These are phyloP conservation scores for Teratosphaeria gauchensis DNA, from an alignment of 2,329 filamentous ascomycete genomes.

Conservation along the genomic window DNA sequence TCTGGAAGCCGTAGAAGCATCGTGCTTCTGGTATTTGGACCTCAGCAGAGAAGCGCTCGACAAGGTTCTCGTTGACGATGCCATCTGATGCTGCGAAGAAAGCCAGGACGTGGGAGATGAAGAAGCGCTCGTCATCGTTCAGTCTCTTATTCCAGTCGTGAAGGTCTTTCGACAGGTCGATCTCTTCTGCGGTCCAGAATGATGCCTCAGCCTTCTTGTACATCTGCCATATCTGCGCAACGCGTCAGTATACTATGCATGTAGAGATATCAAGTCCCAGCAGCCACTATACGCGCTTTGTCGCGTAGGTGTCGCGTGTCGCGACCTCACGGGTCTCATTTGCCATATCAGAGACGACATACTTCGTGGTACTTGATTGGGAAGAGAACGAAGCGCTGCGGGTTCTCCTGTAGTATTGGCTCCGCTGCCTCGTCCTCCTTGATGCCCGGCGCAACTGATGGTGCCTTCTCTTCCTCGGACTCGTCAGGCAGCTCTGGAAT, in stretches of 20 bases:
- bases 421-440: constrained; percentile 67
- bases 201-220: constrained; percentile 99
- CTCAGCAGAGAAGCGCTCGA: constrained; percentile 94
- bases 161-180: constrained; percentile 96
- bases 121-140: constrained; percentile 95
- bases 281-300: constrained; percentile 20
- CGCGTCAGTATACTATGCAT: constrained; percentile 12
- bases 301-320: background rate
- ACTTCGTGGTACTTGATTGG: constrained; percentile 99
- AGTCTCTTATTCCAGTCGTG: constrained; percentile 99
- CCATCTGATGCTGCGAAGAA: constrained; percentile 99
- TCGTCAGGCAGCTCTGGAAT: constrained; percentile 36
- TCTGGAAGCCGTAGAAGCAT: constrained; percentile 99
- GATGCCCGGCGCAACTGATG: constrained; percentile 42
- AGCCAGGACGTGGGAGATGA: constrained; percentile 94
- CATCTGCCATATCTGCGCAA: constrained; percentile 92
- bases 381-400: constrained; percentile 92
- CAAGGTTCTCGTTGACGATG: constrained; percentile 98
- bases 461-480: constrained; percentile 17
- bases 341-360: constrained; percentile 33
- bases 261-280: constrained; percentile 3
- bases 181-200: constrained; percentile 99
- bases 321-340: too few relatives aligned
- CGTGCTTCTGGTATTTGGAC: constrained; percentile 96
- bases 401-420: constrained; percentile 90